Evolutionary conservation across 2,329 filamentous ascomycete species (phyloP).

Genomic region (Mollisiaceae sp.): DNA sequence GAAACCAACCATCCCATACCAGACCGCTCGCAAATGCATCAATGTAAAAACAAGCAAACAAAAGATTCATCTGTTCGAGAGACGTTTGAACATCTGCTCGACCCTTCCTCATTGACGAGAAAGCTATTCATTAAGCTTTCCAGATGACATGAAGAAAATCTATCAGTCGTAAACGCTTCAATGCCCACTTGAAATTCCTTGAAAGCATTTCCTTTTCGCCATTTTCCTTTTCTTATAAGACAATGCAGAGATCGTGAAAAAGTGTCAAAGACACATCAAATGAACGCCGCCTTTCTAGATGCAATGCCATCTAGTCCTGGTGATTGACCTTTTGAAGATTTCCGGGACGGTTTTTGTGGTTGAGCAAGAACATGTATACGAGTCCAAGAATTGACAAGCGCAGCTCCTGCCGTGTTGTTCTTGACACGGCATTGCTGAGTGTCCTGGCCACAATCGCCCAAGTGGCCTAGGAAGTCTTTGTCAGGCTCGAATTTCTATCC

Average conservation of each 20-base stretch:
- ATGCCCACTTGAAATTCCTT: not conserved
- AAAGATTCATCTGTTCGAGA: slow-evolving; percentile 29
- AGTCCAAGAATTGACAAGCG: not conserved
- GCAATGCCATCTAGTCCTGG: slow-evolving; percentile 6
- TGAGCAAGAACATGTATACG: not conserved
- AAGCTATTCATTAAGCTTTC: slow-evolving; percentile 21
- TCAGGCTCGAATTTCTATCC: slow-evolving; percentile 48
- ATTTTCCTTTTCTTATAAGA: slow-evolving; percentile 5
- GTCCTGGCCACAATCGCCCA: not conserved
- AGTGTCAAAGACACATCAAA: not conserved
- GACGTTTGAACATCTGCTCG: slow-evolving; percentile 16
- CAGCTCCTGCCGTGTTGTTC: not conserved
- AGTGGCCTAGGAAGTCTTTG: not conserved
- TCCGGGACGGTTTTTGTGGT: not conserved
- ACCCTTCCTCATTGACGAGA: slow-evolving; percentile 19
- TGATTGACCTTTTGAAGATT: not conserved
- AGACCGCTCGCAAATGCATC: slow-evolving; percentile 40
- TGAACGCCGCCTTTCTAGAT: slow-evolving; percentile 2
- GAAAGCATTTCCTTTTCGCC: not conserved
- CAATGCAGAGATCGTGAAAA: not conserved
- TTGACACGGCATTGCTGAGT: not conserved
- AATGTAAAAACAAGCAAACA: slow-evolving; percentile 34
- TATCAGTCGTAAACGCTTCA: slow-evolving; percentile 13
- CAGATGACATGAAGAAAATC: slow-evolving; percentile 15
- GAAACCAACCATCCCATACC: slow-evolving; percentile 21